Evolutionary conservation across 441 rosid genomes (phyloP).

Genomic region (Theobroma grandiflorum): DNA sequence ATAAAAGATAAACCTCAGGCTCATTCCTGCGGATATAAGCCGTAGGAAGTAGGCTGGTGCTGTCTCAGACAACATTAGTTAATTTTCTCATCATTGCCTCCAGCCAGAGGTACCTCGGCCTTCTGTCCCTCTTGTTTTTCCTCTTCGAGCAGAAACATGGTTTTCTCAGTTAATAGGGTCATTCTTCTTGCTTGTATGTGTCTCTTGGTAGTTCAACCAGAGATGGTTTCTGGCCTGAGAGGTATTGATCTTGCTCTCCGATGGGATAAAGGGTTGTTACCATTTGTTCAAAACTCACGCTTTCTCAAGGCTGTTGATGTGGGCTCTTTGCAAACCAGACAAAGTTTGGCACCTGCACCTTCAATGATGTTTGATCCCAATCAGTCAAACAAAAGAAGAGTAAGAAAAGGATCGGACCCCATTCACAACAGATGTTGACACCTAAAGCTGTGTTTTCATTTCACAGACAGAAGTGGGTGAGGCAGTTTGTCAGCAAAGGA

Average conservation of each 20-base stretch:
- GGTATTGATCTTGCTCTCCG: constrained; percentile 50
- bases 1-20: constrained; percentile 40
- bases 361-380: constrained; percentile 61
- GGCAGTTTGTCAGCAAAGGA: constrained; percentile 36
- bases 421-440: constrained; percentile 82
- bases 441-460: constrained; percentile 22
- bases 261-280: constrained; percentile 46
- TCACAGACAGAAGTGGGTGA: background rate
- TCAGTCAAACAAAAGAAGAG: constrained; percentile 72
- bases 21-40: constrained; percentile 40
- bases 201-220: constrained; percentile 47
- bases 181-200: constrained; percentile 54
- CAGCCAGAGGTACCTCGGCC: constrained; percentile 22
- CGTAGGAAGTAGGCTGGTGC: constrained; percentile 26
- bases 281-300: constrained; percentile 43
- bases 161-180: constrained; percentile 40
- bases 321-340: constrained; percentile 38
- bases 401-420: constrained; percentile 83
- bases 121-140: constrained; percentile 22
- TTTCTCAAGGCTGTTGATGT: constrained; percentile 43
- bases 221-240: constrained; percentile 46
- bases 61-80: constrained; percentile 37
- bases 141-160: constrained; percentile 43
- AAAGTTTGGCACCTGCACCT: constrained; percentile 61
- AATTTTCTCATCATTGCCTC: constrained; percentile 38